phyloP scores from a whole-genome alignment of 352 stramenopile genomes.

The Pythium sp. region DNA sequence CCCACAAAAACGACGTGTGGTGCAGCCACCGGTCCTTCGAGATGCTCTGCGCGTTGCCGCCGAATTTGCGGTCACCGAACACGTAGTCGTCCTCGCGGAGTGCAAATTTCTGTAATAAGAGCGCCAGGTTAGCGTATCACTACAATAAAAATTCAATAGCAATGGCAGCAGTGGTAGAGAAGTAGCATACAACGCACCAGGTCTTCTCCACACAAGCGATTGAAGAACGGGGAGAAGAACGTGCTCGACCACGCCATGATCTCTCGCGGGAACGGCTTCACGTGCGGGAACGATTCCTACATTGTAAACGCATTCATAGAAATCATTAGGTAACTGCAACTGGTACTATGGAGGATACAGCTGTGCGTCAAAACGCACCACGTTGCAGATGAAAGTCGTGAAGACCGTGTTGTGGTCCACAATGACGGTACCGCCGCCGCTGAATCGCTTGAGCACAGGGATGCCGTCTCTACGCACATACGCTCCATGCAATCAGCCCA shows the following conservation, averaged over 20 bases:
- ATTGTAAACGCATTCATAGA: slow-evolving; percentile 9
- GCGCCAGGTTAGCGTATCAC: not conserved
- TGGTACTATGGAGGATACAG: not conserved
- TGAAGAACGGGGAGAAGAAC: slow-evolving; percentile 82
- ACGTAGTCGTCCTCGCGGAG: slow-evolving; percentile 97
- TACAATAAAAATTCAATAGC: not conserved
- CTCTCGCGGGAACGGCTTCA: slow-evolving; percentile 84
- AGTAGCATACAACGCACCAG: slow-evolving; percentile 17
- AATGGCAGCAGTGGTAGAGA: not conserved
- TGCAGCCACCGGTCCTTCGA: slow-evolving; percentile 94
- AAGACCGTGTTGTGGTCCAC: slow-evolving; percentile 93
- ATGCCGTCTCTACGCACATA: slow-evolving; percentile 60
- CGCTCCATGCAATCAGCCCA: not conserved
- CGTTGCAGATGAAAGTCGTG: slow-evolving; percentile 90
- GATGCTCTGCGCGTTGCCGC: slow-evolving; percentile 96
- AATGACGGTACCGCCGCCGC: slow-evolving; percentile 96
- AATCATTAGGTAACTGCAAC: not conserved
- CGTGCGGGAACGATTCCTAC: slow-evolving; percentile 63
- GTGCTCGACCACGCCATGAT: slow-evolving; percentile 92
- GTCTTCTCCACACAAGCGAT: slow-evolving; percentile 35
- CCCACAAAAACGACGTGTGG: slow-evolving; percentile 98
- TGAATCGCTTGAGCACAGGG: slow-evolving; percentile 94
- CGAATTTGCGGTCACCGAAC: slow-evolving; percentile 93
- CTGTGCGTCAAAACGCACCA: slow-evolving; percentile 25
- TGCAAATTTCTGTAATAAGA: slow-evolving; percentile 62